phyloP scores from a whole-genome alignment of 257 asterid species.

The Nicotiana noctiflora region DNA sequence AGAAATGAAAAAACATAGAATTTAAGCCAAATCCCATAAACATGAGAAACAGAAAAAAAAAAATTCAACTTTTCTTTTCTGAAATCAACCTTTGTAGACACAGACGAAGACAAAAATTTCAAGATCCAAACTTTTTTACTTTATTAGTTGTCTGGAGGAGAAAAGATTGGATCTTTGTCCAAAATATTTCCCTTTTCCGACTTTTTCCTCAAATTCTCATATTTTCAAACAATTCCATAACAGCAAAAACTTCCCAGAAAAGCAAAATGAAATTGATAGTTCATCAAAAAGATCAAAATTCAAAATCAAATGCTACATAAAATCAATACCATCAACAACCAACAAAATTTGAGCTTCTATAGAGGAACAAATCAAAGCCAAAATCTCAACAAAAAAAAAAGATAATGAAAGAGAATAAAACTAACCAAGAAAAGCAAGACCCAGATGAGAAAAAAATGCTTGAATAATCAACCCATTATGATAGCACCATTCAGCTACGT shows the following conservation, averaged over 20 bases:
- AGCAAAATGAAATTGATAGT: neutral
- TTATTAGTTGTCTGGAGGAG: neutral
- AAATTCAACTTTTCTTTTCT: neutral
- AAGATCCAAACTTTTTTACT: neutral
- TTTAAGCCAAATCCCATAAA: neutral
- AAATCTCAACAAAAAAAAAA: neutral
- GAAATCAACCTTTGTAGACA: neutral
- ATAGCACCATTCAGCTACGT: neutral
- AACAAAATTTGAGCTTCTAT: neutral
- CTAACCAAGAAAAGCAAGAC: neutral
- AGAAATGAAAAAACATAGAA: neutral
- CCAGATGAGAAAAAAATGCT: neutral
- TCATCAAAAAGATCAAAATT: neutral
- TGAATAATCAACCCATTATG: neutral
- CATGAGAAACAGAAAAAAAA: neutral
- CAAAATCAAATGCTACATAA: neutral
- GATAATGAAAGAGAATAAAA: neutral
- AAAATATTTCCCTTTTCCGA: neutral
- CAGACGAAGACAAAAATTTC: neutral
- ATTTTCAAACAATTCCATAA: neutral
- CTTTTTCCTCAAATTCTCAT: neutral
- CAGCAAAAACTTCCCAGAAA: neutral
- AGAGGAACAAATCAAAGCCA: neutral
- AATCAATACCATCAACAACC: neutral
- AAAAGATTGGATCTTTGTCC: neutral